Conservation (phyloP, 1,139 yeast genomes). For the Diutina siamensis region DNA sequence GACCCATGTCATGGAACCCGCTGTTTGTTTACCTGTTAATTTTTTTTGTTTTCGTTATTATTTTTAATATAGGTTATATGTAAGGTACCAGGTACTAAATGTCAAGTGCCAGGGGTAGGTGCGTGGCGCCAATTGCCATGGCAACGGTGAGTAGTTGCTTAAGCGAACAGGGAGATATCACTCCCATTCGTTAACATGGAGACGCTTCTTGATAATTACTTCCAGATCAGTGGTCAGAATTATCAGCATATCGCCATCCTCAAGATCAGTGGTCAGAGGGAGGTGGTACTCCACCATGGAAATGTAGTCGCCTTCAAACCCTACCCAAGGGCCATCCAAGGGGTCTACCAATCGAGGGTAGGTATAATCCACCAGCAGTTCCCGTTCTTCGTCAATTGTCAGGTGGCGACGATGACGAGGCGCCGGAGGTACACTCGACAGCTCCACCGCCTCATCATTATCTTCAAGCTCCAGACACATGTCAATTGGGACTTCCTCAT, state of each 20-base stretch:
- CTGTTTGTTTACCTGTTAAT: neutral
- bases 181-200: slow-evolving; percentile 5
- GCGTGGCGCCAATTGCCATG: too few species aligned
- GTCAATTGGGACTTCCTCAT: neutral
- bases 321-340: slow-evolving; percentile 46
- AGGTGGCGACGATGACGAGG: slow-evolving; percentile 16
- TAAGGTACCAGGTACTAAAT: neutral
- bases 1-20: neutral
- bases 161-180: too few species aligned
- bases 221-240: slow-evolving; percentile 4
- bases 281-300: slow-evolving; percentile 24
- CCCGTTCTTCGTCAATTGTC: slow-evolving; percentile 48
- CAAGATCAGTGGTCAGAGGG: neutral
- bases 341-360: slow-evolving; percentile 39
- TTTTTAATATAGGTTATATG: neutral
- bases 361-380: slow-evolving; percentile 36
- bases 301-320: slow-evolving; percentile 42
- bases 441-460: neutral
- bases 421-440: neutral
- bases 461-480: neutral
- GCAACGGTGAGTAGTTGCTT: too few species aligned
- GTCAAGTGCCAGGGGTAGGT: neutral
- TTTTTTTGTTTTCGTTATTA: neutral
- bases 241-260: slow-evolving; percentile 4
- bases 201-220: neutral